Evolutionary conservation across 2,329 filamentous ascomycete genomes (phyloP).

Genomic region (Penicillium palitans): DNA sequence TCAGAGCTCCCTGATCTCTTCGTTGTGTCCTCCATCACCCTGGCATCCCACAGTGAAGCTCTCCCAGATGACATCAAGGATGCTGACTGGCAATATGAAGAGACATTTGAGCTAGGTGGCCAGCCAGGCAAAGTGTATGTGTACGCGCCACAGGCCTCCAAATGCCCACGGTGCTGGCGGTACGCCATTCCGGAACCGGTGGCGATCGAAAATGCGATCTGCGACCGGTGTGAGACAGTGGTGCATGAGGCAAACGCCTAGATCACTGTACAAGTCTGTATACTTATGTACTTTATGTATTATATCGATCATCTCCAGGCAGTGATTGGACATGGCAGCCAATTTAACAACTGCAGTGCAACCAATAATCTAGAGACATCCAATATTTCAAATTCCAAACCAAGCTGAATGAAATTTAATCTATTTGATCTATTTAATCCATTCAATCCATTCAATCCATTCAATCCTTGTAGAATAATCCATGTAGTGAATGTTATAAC

Average conservation of each 20-base stretch:
- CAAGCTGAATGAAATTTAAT: background rate
- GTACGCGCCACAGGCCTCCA: slow-evolving; percentile 56
- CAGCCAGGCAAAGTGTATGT: slow-evolving; percentile 40
- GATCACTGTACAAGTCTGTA: slow-evolving; percentile 6
- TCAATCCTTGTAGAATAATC: background rate
- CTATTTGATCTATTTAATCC: background rate
- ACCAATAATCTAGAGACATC: slow-evolving; percentile 1
- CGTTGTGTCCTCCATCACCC: slow-evolving; percentile 65
- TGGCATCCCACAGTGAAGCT: slow-evolving; percentile 43
- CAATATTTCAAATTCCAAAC: background rate
- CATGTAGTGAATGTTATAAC: background rate
- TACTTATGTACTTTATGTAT: slow-evolving; percentile 5
- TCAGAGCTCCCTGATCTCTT: slow-evolving; percentile 64
- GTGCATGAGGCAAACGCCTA: slow-evolving; percentile 42
- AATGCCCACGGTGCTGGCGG: slow-evolving; percentile 89
- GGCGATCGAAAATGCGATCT: slow-evolving; percentile 62
- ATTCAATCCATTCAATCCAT: no score
- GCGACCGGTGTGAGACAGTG: slow-evolving; percentile 69
- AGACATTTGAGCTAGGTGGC: slow-evolving; percentile 42
- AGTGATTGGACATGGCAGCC: background rate
- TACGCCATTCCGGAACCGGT: slow-evolving; percentile 61
- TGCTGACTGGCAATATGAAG: slow-evolving; percentile 46
- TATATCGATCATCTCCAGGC: slow-evolving; percentile 1
- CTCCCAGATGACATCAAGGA: slow-evolving; percentile 28
- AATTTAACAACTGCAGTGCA: slow-evolving; percentile 1